phyloP scores from a whole-genome alignment of 768 basidiomycete species.

The Heimioporus sp. region DNA sequence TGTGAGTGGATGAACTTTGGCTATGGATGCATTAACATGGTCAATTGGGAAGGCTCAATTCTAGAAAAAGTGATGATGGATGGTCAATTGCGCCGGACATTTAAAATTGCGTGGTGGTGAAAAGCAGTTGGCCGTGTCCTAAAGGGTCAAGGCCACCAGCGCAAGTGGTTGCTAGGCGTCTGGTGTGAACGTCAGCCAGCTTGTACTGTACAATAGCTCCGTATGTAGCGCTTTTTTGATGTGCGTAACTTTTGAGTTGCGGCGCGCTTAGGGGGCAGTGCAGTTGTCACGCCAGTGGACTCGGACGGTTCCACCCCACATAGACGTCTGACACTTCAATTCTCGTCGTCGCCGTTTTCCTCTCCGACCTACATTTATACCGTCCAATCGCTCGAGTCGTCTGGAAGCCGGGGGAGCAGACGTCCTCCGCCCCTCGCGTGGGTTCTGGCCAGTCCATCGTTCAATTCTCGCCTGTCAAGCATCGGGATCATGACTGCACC shows the following conservation, averaged over 20 bases:
- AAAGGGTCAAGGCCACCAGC: not conserved
- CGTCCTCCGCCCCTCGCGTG: conserved; percentile 6
- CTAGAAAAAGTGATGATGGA: not conserved
- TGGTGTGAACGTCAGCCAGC: no score
- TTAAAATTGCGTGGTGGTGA: no score
- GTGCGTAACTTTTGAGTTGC: no score
- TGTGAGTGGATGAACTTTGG: not conserved
- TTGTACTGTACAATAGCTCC: no score
- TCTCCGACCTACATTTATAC: not conserved
- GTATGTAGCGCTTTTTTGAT: no score
- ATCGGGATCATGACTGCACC: conserved; percentile 18
- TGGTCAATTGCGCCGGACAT: not conserved
- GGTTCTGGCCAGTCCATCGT: not conserved
- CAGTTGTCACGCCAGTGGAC: not conserved
- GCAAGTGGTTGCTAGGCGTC: no score
- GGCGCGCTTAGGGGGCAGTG: not conserved
- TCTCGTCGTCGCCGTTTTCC: not conserved
- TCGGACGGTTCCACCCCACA: conserved; percentile 10
- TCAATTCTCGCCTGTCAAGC: not conserved
- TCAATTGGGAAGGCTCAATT: conserved; percentile 3
- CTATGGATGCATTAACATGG: not conserved
- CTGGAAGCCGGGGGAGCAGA: conserved; percentile 3
- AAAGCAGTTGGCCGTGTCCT: no score
- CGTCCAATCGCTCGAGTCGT: not conserved
- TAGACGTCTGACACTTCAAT: not conserved